Conservation (phyloP, 306 rosid species). For the Malus orientalis region DNA sequence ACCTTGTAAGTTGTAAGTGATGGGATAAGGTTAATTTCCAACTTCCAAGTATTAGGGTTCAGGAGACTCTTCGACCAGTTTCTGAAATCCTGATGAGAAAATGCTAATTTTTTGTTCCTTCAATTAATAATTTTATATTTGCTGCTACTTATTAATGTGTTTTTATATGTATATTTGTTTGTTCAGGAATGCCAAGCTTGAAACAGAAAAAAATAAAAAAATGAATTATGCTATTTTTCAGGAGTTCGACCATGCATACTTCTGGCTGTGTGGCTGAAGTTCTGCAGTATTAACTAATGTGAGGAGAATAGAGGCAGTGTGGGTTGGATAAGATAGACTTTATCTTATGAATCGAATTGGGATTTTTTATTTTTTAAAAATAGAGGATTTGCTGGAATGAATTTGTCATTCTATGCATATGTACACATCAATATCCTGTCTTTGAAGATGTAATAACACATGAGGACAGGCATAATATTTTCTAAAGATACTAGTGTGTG, state of each 20-base stretch:
- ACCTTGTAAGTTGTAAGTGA: not conserved
- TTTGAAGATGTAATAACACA: not conserved
- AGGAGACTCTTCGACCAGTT: not conserved
- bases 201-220: not conserved
- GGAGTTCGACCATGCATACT: slow-evolving; percentile 1
- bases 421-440: not conserved
- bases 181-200: not conserved
- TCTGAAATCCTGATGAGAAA: not conserved
- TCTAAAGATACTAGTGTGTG: not conserved
- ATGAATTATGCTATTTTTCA: not conserved
- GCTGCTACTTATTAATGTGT: not conserved
- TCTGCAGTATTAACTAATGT: not conserved
- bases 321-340: not conserved
- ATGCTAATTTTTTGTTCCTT: not conserved
- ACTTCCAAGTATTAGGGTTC: slow-evolving; percentile 1
- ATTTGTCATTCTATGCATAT: not conserved
- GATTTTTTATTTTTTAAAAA: no score
- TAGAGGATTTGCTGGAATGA: not conserved
- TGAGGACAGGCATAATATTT: not conserved
- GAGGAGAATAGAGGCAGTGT: slow-evolving; percentile 9
- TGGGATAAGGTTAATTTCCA: slow-evolving; percentile 3
- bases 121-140: not conserved
- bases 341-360: not conserved
- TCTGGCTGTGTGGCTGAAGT: not conserved
- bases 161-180: not conserved